Percentiles rank a stretch among this genome's conserved stretches.
Evolutionary conservation across 1,284 basidiomycete genomes (phyloP).

Genomic region (Calocybe gambosa): DNA sequence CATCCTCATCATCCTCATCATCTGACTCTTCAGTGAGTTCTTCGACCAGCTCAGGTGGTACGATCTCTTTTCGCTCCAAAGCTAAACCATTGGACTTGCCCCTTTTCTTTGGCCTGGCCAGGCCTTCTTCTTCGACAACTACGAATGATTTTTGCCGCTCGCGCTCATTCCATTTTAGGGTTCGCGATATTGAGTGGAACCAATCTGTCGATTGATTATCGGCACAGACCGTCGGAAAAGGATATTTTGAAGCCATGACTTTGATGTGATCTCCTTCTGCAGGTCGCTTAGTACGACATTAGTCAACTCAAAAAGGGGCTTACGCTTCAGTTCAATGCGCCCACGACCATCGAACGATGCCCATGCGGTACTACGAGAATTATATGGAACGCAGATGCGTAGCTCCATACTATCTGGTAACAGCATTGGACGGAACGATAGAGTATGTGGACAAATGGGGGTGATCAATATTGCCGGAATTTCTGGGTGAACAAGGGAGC

Average conservation of each 20-base stretch:
- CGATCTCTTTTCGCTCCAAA: slow-evolving; percentile 16
- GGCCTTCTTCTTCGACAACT: slow-evolving; percentile 90
- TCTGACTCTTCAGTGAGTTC: slow-evolving; percentile 36
- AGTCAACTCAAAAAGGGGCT: slow-evolving; percentile 26
- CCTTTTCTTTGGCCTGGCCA: slow-evolving; percentile 37
- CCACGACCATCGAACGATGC: slow-evolving; percentile 98
- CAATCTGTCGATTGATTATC: slow-evolving; percentile 97
- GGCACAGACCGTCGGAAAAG: slow-evolving; percentile 97
- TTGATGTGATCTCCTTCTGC: slow-evolving; percentile 99
- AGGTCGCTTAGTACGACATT: background rate
- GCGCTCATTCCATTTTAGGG: slow-evolving; percentile 96
- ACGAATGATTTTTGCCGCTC: slow-evolving; percentile 97
- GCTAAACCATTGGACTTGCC: slow-evolving; percentile 17
- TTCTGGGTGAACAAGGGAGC: slow-evolving; percentile 96
- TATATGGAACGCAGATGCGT: slow-evolving; percentile 96
- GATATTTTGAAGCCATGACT: slow-evolving; percentile 95
- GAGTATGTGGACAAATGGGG: slow-evolving; percentile 97
- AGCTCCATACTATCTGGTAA: slow-evolving; percentile 98
- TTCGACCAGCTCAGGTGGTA: slow-evolving; percentile 19
- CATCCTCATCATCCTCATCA: slow-evolving; percentile 46
- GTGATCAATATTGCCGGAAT: slow-evolving; percentile 96
- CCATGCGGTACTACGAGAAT: slow-evolving; percentile 98
- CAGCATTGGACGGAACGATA: slow-evolving; percentile 98
- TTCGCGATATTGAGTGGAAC: slow-evolving; percentile 97
- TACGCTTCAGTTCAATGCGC: slow-evolving; percentile 90